Evolutionary conservation across 352 stramenopile species (phyloP), one percentile per base, ranked within the genome.

Genomic region (Phytophthora podocarpi): DNA sequence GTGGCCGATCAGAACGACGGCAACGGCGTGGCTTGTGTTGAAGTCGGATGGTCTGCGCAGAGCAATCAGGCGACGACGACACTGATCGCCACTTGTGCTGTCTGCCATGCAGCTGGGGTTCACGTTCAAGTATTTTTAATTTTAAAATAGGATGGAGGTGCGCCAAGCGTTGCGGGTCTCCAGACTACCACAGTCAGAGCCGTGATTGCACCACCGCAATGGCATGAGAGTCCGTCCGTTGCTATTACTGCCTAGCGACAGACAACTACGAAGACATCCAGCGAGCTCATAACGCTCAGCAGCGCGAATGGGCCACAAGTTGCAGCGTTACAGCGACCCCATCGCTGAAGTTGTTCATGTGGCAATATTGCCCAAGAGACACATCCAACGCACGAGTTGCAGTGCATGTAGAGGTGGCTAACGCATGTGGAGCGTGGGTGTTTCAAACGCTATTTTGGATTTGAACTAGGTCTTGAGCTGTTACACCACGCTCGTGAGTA

Each of bases 391-490:
- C 32, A 35, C 34, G 55, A 43, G 32, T 32, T 51, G n/a, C 45
- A 46, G 56, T 63, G 32, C 55, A 37, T 45, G 40, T 63, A 52
- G 10, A 43, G 35, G n/a, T 40, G 18, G 13, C 26, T 51, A 52
- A 36, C 15, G 21, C 32, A 50, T 42, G 56, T 51, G 56, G 36
- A 51, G 9, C 37, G 28, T 39, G n/a, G n/a, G 13, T 24, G 26
- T 31, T 32, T 39, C n/a, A n/a, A n/a, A n/a, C n/a, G n/a, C n/a
- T n/a, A n/a, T n/a, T n/a, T n/a, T 27, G 36, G 41, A 67, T 63
- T 67, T 67, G 59, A 67, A n/a, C 59, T 50, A 32, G 40, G 28
- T 35, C 41, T 55, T 62, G 24, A 43, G 49, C 40, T 61, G 45
- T 64, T 51, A 23, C 24, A 24, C 26, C 20, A 41, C 35, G 30